Evolutionary conservation across 2,329 filamentous ascomycete genomes (phyloP), one percentile per base, ranked within the genome.

Genomic region (Alternaria sp.): DNA sequence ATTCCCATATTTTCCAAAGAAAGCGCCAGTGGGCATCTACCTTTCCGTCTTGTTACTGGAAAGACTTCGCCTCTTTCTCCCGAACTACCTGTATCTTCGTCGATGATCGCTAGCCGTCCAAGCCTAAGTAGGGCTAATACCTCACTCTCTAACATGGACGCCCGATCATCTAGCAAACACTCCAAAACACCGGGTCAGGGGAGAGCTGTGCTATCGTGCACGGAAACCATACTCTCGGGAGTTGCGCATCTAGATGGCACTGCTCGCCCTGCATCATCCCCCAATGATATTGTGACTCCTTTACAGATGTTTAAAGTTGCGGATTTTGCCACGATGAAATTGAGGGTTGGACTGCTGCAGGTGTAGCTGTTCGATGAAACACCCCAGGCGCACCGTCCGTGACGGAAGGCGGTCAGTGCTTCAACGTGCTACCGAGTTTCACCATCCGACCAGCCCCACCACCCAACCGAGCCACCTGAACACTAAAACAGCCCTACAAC

Each of bases 141-240:
- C 31, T 36, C 5, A 23, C 17, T 24, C 21, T 36, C 21, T 21
- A 17, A n/a, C 31, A 26, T 34, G 44, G 26, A 34, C 29, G 36
- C 31, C 44, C 34, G 44, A 36, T 17, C 44, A 48, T 48, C 44
- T 40, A 48, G 33, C 31, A 48, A 34, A 34, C 29, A 48, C 44
- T 36, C 21, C 44, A 36, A 48, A 48, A 48, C 44, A 48, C 31
- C 31, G 44, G 44, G 44, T 36, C 44, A 48, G 44, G 44, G 44
- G 29, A 33, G 44, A 21, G n/a, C 24, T 34, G 31, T 24, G 44
- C 44, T 36, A 34, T 48, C 29, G 8, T 36, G 44, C 29, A n/a
- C 44, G 29, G 29, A 48, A 34, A n/a, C 31, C 29, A 26, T 36
- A 11, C 13, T 48, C 13, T 29, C 31, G 31, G 44, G 29, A 36